phyloP scores from a whole-genome alignment of 2,329 filamentous ascomycete species.

The Pseudocercospora fuligena region DNA sequence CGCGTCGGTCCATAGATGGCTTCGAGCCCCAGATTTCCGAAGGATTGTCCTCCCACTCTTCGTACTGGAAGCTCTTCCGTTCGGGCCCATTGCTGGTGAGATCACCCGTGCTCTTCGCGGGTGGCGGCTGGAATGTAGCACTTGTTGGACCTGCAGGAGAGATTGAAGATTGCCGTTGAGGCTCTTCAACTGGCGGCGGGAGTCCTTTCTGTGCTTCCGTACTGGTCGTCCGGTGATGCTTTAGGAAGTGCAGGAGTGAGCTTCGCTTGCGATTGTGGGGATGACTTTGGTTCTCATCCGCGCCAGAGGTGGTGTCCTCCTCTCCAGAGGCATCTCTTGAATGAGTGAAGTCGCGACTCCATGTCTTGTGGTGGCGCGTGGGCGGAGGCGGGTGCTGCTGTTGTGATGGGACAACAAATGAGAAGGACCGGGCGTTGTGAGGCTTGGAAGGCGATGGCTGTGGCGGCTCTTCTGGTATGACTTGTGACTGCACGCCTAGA shows the following conservation, averaged over 20 bases:
- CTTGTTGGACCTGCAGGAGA: conserved; percentile 3
- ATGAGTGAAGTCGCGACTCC: conserved; percentile 28
- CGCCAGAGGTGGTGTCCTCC: conserved; percentile 33
- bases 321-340: conserved; percentile 33
- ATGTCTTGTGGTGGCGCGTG: conserved; percentile 26
- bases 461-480: conserved; percentile 11
- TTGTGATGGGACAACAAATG: conserved; percentile 2
- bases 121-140: conserved; percentile 21
- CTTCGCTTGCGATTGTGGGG: conserved; percentile 30
- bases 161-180: conserved; percentile 12
- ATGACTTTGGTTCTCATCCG: conserved; percentile 28
- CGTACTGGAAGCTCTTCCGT: conserved; percentile 27
- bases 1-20: conserved; percentile 25
- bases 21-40: conserved; percentile 35
- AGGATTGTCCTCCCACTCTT: conserved; percentile 37
- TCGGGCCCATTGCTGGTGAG: conserved; percentile 14
- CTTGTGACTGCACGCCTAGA: conserved; percentile 12
- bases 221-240: conserved; percentile 31
- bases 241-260: conserved; percentile 37
- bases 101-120: conserved; percentile 13
- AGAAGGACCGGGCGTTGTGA: conserved; percentile 11
- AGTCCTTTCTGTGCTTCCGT: conserved; percentile 24
- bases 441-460: conserved; percentile 16
- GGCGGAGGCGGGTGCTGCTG: conserved; percentile 6
- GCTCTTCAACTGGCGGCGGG: conserved; percentile 20